phyloP scores from a whole-genome alignment of 129 eudicot genomes.

The Flaveria trinervia region DNA sequence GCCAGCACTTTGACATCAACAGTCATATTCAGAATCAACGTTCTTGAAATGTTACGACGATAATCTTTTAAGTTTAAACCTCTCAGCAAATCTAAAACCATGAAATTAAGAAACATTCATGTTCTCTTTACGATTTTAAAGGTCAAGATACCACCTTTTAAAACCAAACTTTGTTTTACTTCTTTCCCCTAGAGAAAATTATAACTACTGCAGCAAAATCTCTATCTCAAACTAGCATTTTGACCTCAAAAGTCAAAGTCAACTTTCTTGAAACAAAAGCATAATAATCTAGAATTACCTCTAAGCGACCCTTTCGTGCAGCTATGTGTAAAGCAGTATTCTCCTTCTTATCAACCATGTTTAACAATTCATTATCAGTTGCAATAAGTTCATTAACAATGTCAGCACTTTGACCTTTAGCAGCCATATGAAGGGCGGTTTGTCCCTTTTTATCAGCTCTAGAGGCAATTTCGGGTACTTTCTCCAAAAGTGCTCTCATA shows the following conservation, averaged over 20 bases:
- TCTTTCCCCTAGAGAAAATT: not conserved
- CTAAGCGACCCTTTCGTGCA: slow-evolving; percentile 66
- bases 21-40: slow-evolving; percentile 22
- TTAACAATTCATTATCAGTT: slow-evolving; percentile 41
- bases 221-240: not conserved
- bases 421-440: slow-evolving; percentile 93
- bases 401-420: slow-evolving; percentile 62
- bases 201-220: not conserved
- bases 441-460: slow-evolving; percentile 82
- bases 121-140: no score
- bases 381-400: slow-evolving; percentile 59
- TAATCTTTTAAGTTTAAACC: no score
- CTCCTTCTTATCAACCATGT: slow-evolving; percentile 62
- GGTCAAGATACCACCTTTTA: not conserved
- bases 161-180: not conserved
- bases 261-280: slow-evolving; percentile 12
- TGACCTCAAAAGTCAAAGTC: slow-evolving; percentile 1
- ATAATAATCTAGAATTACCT: slow-evolving; percentile 41
- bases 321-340: slow-evolving; percentile 80
- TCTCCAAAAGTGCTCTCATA: slow-evolving; percentile 53
- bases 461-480: slow-evolving; percentile 52
- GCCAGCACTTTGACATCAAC: slow-evolving; percentile 13
- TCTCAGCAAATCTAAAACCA: not conserved
- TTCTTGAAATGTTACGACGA: not conserved
- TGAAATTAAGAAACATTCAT: no score